phyloP scores from a whole-genome alignment of 495 filamentous ascomycete species.

The Astrocystis sublimbata region DNA sequence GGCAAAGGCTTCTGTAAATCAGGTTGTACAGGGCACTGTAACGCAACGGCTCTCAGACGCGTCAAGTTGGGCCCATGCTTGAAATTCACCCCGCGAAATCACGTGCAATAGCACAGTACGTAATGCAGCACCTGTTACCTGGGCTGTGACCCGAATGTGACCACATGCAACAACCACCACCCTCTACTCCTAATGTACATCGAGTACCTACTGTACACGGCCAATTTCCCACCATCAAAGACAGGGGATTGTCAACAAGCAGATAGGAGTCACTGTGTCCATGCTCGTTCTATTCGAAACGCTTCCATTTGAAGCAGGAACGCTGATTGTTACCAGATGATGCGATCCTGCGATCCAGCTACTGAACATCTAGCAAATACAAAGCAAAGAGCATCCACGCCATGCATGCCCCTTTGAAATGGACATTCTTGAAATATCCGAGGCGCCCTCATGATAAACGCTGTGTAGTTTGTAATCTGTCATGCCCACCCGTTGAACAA shows the following conservation, averaged over 20 bases:
- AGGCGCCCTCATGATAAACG: conserved; percentile 17
- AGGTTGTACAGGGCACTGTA: too few relatives aligned
- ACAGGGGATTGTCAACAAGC: too few relatives aligned
- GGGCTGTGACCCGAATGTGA: too few relatives aligned
- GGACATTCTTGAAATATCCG: conserved; percentile 16
- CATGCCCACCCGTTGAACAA: conserved; percentile 24
- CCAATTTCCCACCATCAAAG: too few relatives aligned
- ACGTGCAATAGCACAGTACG: too few relatives aligned
- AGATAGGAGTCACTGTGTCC: not conserved
- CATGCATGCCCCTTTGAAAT: not conserved
- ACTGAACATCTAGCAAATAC: not conserved
- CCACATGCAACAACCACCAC: too few relatives aligned
- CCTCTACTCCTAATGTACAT: not conserved
- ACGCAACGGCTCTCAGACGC: conserved; percentile 9
- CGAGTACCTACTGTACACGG: not conserved
- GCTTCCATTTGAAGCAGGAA: not conserved
- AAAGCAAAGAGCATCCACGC: not conserved
- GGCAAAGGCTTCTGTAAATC: not conserved
- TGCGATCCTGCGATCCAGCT: conserved; percentile 12
- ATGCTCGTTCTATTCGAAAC: not conserved
- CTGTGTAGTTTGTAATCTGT: conserved; percentile 5
- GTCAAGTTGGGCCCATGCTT: not conserved
- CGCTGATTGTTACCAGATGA: conserved; percentile 11
- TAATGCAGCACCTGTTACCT: too few relatives aligned
- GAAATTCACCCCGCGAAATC: conserved; percentile 17